phyloP scores from a whole-genome alignment of 2,329 filamentous ascomycete genomes.

The Lachnellula willkommii region DNA sequence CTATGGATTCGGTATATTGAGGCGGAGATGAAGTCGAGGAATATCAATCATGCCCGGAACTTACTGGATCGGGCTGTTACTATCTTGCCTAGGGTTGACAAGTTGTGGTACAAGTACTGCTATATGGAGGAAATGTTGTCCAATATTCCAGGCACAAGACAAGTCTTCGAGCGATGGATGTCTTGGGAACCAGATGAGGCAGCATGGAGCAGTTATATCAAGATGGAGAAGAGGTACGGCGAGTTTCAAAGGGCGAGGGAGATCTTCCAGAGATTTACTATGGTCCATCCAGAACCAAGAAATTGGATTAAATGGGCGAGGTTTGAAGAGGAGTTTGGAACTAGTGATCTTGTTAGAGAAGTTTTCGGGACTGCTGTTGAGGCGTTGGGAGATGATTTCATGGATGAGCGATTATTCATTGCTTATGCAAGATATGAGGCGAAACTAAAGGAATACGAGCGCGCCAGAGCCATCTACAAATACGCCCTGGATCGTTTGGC shows the following conservation, averaged over 20 bases:
- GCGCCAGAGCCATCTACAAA: conserved; percentile 91
- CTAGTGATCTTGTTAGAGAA: conserved; percentile 83
- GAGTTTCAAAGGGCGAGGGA: conserved; percentile 86
- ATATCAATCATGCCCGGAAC: conserved; percentile 96
- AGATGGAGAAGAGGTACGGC: conserved; percentile 89
- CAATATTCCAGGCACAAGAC: conserved; percentile 84
- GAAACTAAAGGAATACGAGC: conserved; percentile 91
- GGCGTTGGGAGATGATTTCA: conserved; percentile 85
- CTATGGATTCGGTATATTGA: conserved; percentile 94
- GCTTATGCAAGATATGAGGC: conserved; percentile 93
- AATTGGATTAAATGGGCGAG: conserved; percentile 99
- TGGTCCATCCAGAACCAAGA: conserved; percentile 86
- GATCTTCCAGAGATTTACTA: conserved; percentile 84
- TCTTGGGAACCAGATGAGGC: conserved; percentile 95
- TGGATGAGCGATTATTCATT: conserved; percentile 93
- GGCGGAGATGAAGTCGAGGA: conserved; percentile 88
- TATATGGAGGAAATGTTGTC: conserved; percentile 98
- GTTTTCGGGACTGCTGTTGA: conserved; percentile 88
- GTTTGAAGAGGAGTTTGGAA: conserved; percentile 94
- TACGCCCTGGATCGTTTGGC: conserved; percentile 90
- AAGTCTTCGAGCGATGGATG: conserved; percentile 98
- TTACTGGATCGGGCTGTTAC: conserved; percentile 92
- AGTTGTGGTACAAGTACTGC: conserved; percentile 99
- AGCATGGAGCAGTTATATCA: conserved; percentile 94
- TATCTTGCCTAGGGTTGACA: conserved; percentile 83